These are phyloP conservation scores for Kodamaea nitidulidarum DNA, from an alignment of 805 yeast species.

Conservation along the genomic window DNA sequence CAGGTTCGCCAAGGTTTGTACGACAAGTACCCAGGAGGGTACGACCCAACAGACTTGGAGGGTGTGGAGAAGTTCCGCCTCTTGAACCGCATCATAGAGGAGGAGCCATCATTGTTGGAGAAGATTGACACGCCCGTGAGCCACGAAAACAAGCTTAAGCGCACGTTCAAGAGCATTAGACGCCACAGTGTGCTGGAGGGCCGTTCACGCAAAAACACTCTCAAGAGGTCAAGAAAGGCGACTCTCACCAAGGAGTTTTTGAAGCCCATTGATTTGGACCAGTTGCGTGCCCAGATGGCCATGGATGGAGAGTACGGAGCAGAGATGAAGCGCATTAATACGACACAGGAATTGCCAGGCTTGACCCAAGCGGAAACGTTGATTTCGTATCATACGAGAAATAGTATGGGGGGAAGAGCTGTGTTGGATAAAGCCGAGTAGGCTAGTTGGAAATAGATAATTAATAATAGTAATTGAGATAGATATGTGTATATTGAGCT, in stretches of 20 bases:
- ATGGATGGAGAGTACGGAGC: slow-evolving; percentile 33
- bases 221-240: slow-evolving; percentile 14
- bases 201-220: slow-evolving; percentile 22
- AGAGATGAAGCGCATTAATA: slow-evolving; percentile 35
- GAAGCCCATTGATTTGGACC: slow-evolving; percentile 31
- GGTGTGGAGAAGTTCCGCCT: slow-evolving; percentile 39
- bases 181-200: slow-evolving; percentile 26
- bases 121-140: slow-evolving; percentile 22
- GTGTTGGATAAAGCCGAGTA: too few species aligned
- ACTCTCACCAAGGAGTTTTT: slow-evolving; percentile 26
- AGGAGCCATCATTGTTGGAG: slow-evolving; percentile 32
- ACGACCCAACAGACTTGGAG: slow-evolving; percentile 76
- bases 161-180: slow-evolving; percentile 34
- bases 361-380: slow-evolving; percentile 47
- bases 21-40: slow-evolving; percentile 58
- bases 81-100: slow-evolving; percentile 28
- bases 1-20: slow-evolving; percentile 64
- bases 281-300: slow-evolving; percentile 38
- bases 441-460: not conserved
- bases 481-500: too few species aligned
- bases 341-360: slow-evolving; percentile 48
- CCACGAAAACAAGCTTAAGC: slow-evolving; percentile 17
- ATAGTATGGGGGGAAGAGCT: too few species aligned
- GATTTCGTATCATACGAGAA: slow-evolving; percentile 32
- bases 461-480: too few species aligned